A percentile compares a stretch with the other conserved stretches of the same genome.
Evolutionary conservation across 331 rosid species (phyloP).

Genomic region (Acacia pycnantha): DNA sequence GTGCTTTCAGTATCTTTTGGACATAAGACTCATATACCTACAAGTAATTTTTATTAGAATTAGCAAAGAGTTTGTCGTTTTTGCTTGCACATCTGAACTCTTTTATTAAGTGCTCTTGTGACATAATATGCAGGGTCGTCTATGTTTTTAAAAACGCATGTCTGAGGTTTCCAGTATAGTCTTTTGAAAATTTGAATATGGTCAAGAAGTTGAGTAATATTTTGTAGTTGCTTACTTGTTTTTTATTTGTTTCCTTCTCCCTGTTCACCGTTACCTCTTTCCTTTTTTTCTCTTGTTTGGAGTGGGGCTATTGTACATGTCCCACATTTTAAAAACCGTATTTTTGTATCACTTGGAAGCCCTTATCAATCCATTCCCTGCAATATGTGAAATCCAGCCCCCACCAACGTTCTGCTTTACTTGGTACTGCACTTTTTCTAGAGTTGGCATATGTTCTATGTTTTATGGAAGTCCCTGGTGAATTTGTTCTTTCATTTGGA

Average conservation of each 20-base stretch:
- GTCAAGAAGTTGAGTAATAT: not conserved
- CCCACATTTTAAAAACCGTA: not conserved
- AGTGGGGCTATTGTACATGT: not conserved
- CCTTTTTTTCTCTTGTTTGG: not conserved
- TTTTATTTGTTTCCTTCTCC: not conserved
- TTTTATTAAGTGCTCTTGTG: slow-evolving; percentile 21
- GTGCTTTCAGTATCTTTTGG: slow-evolving; percentile 59
- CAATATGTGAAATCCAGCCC: not conserved
- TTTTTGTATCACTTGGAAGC: slow-evolving; percentile 14
- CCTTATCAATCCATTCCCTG: not conserved
- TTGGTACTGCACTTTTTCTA: not conserved
- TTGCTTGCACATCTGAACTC: not conserved
- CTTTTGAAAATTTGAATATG: not conserved
- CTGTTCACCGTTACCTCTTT: not conserved
- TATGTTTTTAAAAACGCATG: not conserved
- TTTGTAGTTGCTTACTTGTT: slow-evolving; percentile 4
- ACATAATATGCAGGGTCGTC: not conserved
- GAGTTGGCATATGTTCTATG: not conserved
- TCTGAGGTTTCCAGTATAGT: not conserved
- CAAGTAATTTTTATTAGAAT: slow-evolving; percentile 35
- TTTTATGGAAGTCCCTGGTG: not conserved
- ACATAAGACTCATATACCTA: slow-evolving; percentile 38
- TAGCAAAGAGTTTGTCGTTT: slow-evolving; percentile 27
- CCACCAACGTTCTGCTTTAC: not conserved
- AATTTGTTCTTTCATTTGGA: not conserved